Evolutionary conservation across 2,329 filamentous ascomycete genomes (phyloP).

Genomic region (Scopulariopsis brevicaulis): DNA sequence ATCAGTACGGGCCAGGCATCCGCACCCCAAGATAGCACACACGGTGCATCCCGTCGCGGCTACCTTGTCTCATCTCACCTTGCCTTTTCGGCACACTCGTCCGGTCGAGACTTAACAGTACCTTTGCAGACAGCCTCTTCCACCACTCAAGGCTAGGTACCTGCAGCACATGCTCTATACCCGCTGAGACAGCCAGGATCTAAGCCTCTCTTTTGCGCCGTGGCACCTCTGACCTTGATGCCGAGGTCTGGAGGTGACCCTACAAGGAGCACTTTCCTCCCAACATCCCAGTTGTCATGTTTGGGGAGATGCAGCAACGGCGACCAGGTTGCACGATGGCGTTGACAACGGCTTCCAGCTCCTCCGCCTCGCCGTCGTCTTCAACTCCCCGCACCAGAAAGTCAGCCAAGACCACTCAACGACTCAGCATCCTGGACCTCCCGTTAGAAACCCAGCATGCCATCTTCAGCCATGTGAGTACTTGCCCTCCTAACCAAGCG

Average conservation of each 20-base stretch:
- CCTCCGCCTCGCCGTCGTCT: slow-evolving; percentile 7
- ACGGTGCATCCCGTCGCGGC: not conserved
- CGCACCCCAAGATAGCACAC: not conserved
- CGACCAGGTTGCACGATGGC: not conserved
- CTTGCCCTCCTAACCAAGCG: not conserved
- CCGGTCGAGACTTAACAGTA: not conserved
- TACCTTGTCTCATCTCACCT: not conserved
- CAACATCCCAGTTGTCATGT: not conserved
- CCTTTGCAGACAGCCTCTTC: not conserved
- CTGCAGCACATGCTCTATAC: not conserved
- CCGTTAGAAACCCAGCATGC: slow-evolving; percentile 36
- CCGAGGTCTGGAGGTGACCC: not conserved
- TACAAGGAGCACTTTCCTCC: not conserved
- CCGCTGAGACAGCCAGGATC: not conserved
- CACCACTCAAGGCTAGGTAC: not conserved
- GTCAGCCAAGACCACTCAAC: not conserved
- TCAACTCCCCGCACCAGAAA: not conserved
- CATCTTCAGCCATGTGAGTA: slow-evolving; percentile 32
- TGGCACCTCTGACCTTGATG: not conserved
- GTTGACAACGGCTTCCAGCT: not conserved
- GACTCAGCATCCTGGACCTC: slow-evolving; percentile 25
- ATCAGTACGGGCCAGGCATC: not conserved
- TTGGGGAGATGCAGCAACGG: not conserved
- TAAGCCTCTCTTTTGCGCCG: not conserved
- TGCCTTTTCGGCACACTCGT: not conserved